Evolutionary conservation across 1,139 yeast genomes (phyloP).

Genomic region (Geotrichum restrictum): DNA sequence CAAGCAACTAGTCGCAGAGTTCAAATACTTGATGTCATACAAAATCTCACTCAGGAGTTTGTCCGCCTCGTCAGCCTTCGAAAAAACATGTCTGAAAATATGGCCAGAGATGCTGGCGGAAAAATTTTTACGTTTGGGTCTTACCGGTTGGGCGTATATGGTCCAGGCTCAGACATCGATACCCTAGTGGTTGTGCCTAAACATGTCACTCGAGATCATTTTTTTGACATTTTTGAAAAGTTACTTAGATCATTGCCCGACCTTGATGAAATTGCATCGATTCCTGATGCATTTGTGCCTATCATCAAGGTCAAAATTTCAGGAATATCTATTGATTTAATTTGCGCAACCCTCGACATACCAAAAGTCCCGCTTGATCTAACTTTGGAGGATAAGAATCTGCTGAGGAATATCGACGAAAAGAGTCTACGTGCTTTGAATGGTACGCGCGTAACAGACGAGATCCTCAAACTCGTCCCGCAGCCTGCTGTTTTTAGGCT

Average conservation of each 20-base stretch:
- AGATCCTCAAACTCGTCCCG: slow-evolving; percentile 81
- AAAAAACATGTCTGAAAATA: slow-evolving; percentile 92
- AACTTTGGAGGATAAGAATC: slow-evolving; percentile 76
- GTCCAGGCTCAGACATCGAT: slow-evolving; percentile 98
- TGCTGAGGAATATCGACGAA: slow-evolving; percentile 82
- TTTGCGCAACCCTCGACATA: slow-evolving; percentile 75
- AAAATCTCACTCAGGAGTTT: slow-evolving; percentile 70
- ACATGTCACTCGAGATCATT: slow-evolving; percentile 87
- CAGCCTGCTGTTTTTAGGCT: slow-evolving; percentile 89
- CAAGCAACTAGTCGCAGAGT: slow-evolving; percentile 73
- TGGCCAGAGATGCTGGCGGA: slow-evolving; percentile 97
- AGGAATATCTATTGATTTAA: slow-evolving; percentile 87
- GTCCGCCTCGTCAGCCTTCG: slow-evolving; percentile 73
- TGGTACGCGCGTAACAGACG: slow-evolving; percentile 97
- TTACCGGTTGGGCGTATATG: slow-evolving; percentile 89
- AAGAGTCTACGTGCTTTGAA: slow-evolving; percentile 82
- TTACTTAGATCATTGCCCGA: slow-evolving; percentile 68
- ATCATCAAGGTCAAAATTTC: slow-evolving; percentile 81
- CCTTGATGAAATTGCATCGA: slow-evolving; percentile 82
- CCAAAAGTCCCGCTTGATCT: slow-evolving; percentile 74
- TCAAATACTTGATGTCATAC: slow-evolving; percentile 67
- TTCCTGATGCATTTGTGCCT: slow-evolving; percentile 96
- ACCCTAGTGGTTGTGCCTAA: slow-evolving; percentile 93
- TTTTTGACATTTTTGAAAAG: slow-evolving; percentile 71
- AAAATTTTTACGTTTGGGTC: slow-evolving; percentile 94